These are phyloP conservation scores for Penicillium sclerotigenum DNA, from an alignment of 2,329 filamentous ascomycete species.

Conservation along the genomic window DNA sequence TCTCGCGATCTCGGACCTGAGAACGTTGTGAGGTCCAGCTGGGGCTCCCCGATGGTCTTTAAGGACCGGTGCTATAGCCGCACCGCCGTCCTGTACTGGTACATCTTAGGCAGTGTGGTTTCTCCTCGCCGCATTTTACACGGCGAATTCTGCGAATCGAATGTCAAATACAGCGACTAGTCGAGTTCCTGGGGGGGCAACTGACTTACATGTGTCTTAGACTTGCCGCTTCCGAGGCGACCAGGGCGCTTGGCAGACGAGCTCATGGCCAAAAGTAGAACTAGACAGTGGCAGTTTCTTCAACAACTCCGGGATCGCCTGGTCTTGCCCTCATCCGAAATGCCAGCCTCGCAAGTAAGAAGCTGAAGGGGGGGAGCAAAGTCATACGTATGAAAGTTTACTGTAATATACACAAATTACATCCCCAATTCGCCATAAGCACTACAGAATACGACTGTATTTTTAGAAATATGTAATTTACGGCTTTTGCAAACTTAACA, in stretches of 20 bases:
- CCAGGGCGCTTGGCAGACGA: not conserved
- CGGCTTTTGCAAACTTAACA: no score
- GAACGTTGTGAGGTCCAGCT: not conserved
- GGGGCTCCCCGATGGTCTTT: not conserved
- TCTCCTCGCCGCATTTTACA: constrained; percentile 18
- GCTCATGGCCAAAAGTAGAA: not conserved
- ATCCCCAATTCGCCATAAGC: no score
- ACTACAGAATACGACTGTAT: no score
- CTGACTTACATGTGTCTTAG: constrained; percentile 25
- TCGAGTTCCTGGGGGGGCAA: not conserved
- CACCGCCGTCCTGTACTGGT: constrained; percentile 20
- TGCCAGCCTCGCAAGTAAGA: not conserved
- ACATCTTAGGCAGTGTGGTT: constrained; percentile 16
- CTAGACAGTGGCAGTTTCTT: not conserved
- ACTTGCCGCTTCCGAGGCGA: constrained; percentile 18
- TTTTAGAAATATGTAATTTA: no score
- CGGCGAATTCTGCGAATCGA: constrained; percentile 10
- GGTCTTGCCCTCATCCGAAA: not conserved
- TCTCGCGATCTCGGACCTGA: constrained; percentile 14
- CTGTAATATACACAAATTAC: not conserved
- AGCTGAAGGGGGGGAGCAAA: not conserved
- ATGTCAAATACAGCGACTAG: not conserved
- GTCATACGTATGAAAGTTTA: not conserved
- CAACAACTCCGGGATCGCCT: not conserved
- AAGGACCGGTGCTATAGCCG: constrained; percentile 1